phyloP scores from a whole-genome alignment of 2,329 filamentous ascomycete species.

The Epichloe sylvatica region DNA sequence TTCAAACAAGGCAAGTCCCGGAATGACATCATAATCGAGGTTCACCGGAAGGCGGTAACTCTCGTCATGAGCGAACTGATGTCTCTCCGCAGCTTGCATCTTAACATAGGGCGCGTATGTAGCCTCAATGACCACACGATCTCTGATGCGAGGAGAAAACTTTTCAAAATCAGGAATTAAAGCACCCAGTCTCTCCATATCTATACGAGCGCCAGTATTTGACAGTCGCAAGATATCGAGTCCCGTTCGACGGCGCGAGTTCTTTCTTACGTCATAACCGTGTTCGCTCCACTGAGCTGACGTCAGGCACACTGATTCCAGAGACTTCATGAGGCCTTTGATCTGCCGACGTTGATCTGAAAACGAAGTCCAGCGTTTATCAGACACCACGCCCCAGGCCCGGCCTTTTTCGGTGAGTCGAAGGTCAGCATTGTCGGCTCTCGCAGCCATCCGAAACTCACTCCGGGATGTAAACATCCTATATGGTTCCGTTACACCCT shows the following conservation, averaged over 20 bases:
- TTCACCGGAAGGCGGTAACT: conserved; percentile 54
- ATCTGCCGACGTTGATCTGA: conserved; percentile 52
- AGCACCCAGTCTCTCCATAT: conserved; percentile 40
- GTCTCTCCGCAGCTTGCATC: conserved; percentile 53
- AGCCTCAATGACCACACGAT: conserved; percentile 66
- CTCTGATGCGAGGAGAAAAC: conserved; percentile 45
- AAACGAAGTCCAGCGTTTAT: conserved; percentile 63
- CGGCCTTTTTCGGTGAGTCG: conserved; percentile 71
- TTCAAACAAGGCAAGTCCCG: conserved; percentile 69
- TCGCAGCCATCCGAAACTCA: conserved; percentile 85
- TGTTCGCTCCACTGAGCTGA: conserved; percentile 52
- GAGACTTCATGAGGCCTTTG: conserved; percentile 44
- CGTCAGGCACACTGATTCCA: conserved; percentile 44
- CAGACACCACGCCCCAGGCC: conserved; percentile 62
- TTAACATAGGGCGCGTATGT: conserved; percentile 76
- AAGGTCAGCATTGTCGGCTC: conserved; percentile 86
- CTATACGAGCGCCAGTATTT: conserved; percentile 29
- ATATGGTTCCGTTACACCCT: conserved; percentile 93
- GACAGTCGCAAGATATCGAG: conserved; percentile 66
- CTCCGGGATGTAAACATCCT: conserved; percentile 95
- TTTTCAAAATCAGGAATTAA: conserved; percentile 41
- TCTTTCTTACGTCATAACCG: conserved; percentile 55
- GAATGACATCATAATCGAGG: conserved; percentile 60
- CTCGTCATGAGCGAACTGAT: conserved; percentile 63
- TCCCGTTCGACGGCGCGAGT: conserved; percentile 54